These are phyloP conservation scores for Xylariaceae sp. DNA, from an alignment of 2,329 filamentous ascomycete species.

Conservation along the genomic window DNA sequence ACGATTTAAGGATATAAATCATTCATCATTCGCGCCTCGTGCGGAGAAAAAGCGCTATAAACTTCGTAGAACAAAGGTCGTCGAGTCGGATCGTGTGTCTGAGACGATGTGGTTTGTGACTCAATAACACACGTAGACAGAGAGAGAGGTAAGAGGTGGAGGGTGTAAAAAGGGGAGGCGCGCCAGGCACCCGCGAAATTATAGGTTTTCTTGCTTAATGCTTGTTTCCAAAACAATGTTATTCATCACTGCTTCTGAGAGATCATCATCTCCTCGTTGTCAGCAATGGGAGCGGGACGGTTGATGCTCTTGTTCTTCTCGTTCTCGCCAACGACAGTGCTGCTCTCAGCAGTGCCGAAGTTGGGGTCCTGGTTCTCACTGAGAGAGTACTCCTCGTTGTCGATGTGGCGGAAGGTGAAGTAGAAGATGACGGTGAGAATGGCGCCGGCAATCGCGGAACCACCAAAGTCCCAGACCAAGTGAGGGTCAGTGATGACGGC, in stretches of 20 bases:
- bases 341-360: slow-evolving; percentile 28
- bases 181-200: too few species aligned
- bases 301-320: slow-evolving; percentile 34
- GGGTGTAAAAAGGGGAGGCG: too few species aligned
- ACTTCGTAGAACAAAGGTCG: too few species aligned
- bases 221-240: neutral
- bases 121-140: neutral
- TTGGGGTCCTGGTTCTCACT: slow-evolving; percentile 36
- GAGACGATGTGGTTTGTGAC: too few species aligned
- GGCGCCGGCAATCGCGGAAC: slow-evolving; percentile 41
- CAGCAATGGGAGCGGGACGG: slow-evolving; percentile 30
- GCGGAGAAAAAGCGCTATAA: too few species aligned
- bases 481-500: slow-evolving; percentile 45
- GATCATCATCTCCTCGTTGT: slow-evolving; percentile 35
- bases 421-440: slow-evolving; percentile 42
- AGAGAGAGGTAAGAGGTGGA: neutral
- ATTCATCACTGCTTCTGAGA: slow-evolving; percentile 31
- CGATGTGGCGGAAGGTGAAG: slow-evolving; percentile 43
- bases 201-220: neutral
- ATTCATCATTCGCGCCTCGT: too few species aligned
- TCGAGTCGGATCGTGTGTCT: too few species aligned
- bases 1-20: neutral
- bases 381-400: slow-evolving; percentile 41
- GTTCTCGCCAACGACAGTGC: slow-evolving; percentile 40
- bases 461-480: slow-evolving; percentile 47